These are phyloP conservation scores for Wallacemonas rigidus DNA, from an alignment of 208 protist species.

Conservation along the genomic window DNA sequence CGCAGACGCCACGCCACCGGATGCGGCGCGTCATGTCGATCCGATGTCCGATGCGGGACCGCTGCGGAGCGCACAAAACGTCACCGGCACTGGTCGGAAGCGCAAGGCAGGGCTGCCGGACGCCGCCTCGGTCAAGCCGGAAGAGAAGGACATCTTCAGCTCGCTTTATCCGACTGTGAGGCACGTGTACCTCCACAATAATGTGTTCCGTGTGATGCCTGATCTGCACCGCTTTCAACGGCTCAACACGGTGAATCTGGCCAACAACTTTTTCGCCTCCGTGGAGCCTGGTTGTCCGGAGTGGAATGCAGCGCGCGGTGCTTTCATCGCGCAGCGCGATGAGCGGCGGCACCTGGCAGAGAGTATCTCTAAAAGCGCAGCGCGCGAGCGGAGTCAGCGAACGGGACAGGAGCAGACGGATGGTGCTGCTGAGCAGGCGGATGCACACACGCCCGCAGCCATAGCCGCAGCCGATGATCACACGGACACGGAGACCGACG, in stretches of 20 bases:
- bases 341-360: slow-evolving; percentile 18
- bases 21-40: slow-evolving; percentile 26
- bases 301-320: slow-evolving; percentile 29
- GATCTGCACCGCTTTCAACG: slow-evolving; percentile 82
- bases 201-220: slow-evolving; percentile 86
- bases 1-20: not conserved
- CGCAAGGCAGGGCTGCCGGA: slow-evolving; percentile 15
- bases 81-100: slow-evolving; percentile 9
- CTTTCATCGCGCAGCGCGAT: not conserved
- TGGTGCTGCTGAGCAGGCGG: not conserved
- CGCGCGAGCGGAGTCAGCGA: slow-evolving; percentile 19
- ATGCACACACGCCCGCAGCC: not conserved
- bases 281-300: slow-evolving; percentile 57
- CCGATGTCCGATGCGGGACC: slow-evolving; percentile 22
- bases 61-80: not conserved
- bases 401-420: slow-evolving; percentile 4
- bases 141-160: slow-evolving; percentile 73
- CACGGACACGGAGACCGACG: not conserved
- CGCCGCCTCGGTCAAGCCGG: slow-evolving; percentile 17
- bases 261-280: slow-evolving; percentile 82
- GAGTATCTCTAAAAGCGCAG: slow-evolving; percentile 45
- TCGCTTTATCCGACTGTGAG: slow-evolving; percentile 83
- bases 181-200: slow-evolving; percentile 94
- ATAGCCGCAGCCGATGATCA: not conserved
- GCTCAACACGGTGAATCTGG: slow-evolving; percentile 90